Evolutionary conservation across 164 flowering plant genomes (phyloP), one percentile per base, ranked within the genome.

Genomic region (Vitis labrusca): DNA sequence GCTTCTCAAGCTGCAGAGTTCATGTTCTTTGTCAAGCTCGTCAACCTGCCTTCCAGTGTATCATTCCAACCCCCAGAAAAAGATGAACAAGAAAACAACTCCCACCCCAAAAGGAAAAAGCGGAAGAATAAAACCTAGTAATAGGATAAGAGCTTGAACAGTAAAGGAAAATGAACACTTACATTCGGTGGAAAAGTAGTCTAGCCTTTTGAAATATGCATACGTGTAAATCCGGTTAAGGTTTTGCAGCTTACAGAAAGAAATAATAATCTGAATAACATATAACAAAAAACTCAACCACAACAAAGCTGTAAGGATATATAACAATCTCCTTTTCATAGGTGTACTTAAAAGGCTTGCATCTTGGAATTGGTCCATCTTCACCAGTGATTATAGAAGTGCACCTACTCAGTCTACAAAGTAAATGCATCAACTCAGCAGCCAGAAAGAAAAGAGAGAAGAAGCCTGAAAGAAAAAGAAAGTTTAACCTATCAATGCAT

Each of bases 171-270:
- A 9, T 37, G 66, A 73, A 64, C 16, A 71, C 71, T 91, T 87
- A 95, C 99, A 95, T 82, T 95, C 99, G 10, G 99, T 95, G 73
- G 98, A 95, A 86, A 95, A 95, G 89, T 95, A 95, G 80, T 93
- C 98, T 81, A 95, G 88, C 89, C 70, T 90, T 80, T 90, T 95
- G 83, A 95, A 95, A 84, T 95, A 95, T 51, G 99, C 99, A 88
- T 95, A 95, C 95, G 98, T 95, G 76, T 64, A 65, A 4, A 74
- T 59, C 15, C 58, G 74, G 94, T 89, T 81, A 90, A 92, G 94
- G 92, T 63, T 71, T 75, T 44, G 59, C 78, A 73, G 49, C 9
- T 55, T 37, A 37, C 44, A 72, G 17, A 12, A 23, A 30, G 16
- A 57, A 54, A 32, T 61, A 49, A 9, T 53, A 67, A 70, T 59